Percentiles rank a stretch among this genome's conserved stretches.
phyloP scores from a whole-genome alignment of 1,284 basidiomycete species.

The Austroboletus novae-zelandiae region DNA sequence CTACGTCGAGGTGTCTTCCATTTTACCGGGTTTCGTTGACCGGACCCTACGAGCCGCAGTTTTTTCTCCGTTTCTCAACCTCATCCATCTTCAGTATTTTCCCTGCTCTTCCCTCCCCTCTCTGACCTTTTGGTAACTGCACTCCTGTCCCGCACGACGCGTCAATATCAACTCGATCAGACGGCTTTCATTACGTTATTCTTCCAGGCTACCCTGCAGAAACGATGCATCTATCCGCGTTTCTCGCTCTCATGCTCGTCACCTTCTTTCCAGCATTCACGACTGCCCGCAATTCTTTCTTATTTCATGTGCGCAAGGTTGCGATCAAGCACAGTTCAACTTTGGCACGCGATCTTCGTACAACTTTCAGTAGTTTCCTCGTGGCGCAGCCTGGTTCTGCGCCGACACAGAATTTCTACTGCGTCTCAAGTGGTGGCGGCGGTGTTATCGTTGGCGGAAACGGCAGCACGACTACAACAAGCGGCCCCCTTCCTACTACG shows the following conservation, averaged over 20 bases:
- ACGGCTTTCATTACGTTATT: slow-evolving; percentile 1
- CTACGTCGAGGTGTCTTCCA: slow-evolving; percentile 18
- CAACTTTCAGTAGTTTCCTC: slow-evolving; percentile 55
- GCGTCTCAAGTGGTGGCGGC: slow-evolving; percentile 27
- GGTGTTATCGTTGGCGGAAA: slow-evolving; percentile 22
- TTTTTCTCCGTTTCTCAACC: slow-evolving; percentile 1
- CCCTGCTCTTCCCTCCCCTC: background rate
- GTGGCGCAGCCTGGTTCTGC: slow-evolving; percentile 32
- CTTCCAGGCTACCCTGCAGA: slow-evolving; percentile 1
- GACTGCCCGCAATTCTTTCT: slow-evolving; percentile 21
- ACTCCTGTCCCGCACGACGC: background rate
- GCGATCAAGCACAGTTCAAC: slow-evolving; percentile 51
- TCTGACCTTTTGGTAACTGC: background rate
- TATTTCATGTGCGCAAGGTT: slow-evolving; percentile 39
- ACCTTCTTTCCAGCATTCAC: slow-evolving; percentile 14
- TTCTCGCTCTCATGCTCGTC: slow-evolving; percentile 37
- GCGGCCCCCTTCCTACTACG: slow-evolving; percentile 12
- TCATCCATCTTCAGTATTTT: background rate
- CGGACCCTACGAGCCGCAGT: slow-evolving; percentile 15
- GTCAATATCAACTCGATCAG: slow-evolving; percentile 8
- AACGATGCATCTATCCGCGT: slow-evolving; percentile 31
- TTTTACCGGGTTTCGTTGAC: slow-evolving; percentile 24
- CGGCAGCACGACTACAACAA: slow-evolving; percentile 20
- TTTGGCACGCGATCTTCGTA: slow-evolving; percentile 65
- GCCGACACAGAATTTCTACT: slow-evolving; percentile 28